Evolutionary conservation across 2,329 filamentous ascomycete species (phyloP).

Genomic region (Fusarium vanettenii): DNA sequence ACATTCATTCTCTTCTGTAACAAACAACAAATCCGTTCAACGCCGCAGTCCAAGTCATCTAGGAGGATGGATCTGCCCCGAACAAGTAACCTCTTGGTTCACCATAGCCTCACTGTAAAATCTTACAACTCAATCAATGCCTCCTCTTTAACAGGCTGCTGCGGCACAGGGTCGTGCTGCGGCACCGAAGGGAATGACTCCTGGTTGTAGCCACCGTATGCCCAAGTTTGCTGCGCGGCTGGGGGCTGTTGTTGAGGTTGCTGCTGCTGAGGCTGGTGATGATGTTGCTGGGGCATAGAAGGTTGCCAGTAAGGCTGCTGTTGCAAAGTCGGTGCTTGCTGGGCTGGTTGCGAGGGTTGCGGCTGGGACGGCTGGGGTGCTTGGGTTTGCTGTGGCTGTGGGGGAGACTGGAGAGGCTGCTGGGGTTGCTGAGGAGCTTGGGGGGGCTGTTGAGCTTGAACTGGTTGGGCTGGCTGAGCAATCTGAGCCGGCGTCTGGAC

Average conservation of each 20-base stretch:
- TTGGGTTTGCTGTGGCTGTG: conserved; percentile 45
- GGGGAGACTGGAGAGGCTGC: conserved; percentile 45
- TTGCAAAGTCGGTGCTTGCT: conserved; percentile 44
- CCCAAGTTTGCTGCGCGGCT: conserved; percentile 55
- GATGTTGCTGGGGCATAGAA: conserved; percentile 46
- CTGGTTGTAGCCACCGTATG: conserved; percentile 65
- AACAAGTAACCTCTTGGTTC: neutral
- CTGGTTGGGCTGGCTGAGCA: conserved; percentile 39
- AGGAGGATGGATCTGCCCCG: neutral
- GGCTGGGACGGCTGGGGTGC: conserved; percentile 42
- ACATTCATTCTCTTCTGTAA: conserved; percentile 24
- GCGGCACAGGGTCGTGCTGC: conserved; percentile 52
- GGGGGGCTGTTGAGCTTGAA: conserved; percentile 45
- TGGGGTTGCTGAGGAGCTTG: conserved; percentile 42
- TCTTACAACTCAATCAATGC: conserved; percentile 80
- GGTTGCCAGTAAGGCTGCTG: conserved; percentile 53
- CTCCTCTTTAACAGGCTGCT: conserved; percentile 73
- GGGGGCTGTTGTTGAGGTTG: conserved; percentile 38
- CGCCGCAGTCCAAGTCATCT: conserved; percentile 19
- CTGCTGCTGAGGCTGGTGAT: neutral
- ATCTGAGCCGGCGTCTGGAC: conserved; percentile 40
- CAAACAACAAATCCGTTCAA: conserved; percentile 12
- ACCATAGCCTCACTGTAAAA: neutral
- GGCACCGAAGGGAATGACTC: conserved; percentile 74
- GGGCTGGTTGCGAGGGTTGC: conserved; percentile 51